These are phyloP conservation scores for Aspergillus melleus DNA, from an alignment of 2,329 filamentous ascomycete genomes.

Conservation along the genomic window DNA sequence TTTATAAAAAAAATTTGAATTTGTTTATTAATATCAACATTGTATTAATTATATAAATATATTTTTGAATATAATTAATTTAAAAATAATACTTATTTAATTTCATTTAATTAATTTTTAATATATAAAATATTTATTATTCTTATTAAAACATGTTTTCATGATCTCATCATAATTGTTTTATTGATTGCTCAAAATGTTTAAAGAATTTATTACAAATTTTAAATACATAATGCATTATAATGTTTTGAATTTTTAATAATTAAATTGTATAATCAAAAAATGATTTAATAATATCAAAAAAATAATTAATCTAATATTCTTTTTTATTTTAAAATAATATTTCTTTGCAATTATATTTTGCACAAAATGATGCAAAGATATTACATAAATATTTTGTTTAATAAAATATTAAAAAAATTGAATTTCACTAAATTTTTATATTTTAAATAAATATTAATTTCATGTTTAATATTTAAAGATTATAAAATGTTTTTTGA, in stretches of 20 bases:
- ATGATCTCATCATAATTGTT: not conserved
- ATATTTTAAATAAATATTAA: not conserved
- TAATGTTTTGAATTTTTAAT: not conserved
- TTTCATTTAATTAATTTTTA: not conserved
- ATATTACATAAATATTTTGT: not conserved
- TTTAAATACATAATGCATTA: not conserved
- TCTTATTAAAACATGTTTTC: not conserved
- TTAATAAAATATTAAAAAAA: not conserved
- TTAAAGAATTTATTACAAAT: not conserved
- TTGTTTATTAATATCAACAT: not conserved
- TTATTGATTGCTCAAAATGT: not conserved
- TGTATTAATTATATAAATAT: not conserved
- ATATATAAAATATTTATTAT: not conserved
- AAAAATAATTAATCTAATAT: not conserved
- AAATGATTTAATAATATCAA: not conserved
- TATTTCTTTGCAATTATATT: not conserved
- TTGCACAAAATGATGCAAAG: not conserved
- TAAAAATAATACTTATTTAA: not conserved
- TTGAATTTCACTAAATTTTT: not conserved
- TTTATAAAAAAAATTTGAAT: not conserved
- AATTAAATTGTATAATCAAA: not conserved
- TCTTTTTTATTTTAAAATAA: not conserved
- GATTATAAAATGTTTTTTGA: not conserved
- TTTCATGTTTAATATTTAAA: not conserved
- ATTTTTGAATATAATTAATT: not conserved